These are phyloP conservation scores for Pythium dissimile DNA, from an alignment of 352 stramenopile genomes.

Conservation along the genomic window DNA sequence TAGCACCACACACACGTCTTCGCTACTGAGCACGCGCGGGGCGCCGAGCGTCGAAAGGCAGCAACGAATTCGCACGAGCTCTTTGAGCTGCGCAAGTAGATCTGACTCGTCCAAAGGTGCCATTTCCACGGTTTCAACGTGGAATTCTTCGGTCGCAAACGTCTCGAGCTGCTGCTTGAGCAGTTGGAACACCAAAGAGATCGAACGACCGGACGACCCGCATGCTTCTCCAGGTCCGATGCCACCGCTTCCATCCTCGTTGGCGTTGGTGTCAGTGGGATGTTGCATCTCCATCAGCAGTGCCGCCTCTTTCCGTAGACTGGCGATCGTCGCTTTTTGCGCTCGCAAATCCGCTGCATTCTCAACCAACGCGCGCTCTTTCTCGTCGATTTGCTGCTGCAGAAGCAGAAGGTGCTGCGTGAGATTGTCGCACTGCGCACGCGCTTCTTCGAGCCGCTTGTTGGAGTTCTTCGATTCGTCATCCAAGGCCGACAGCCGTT, in stretches of 20 bases:
- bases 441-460: not conserved
- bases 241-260: not conserved
- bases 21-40: slow-evolving; percentile 13
- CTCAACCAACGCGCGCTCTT: slow-evolving; percentile 22
- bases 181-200: slow-evolving; percentile 30
- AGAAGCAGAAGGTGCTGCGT: not conserved
- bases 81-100: slow-evolving; percentile 34
- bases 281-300: slow-evolving; percentile 14
- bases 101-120: slow-evolving; percentile 31
- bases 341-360: slow-evolving; percentile 28
- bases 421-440: not conserved
- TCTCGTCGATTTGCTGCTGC: slow-evolving; percentile 14
- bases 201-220: slow-evolving; percentile 1
- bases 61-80: slow-evolving; percentile 33
- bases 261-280: not conserved
- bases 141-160: slow-evolving; percentile 39
- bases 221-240: not conserved
- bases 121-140: slow-evolving; percentile 25
- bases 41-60: slow-evolving; percentile 4
- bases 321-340: slow-evolving; percentile 47
- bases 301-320: slow-evolving; percentile 38
- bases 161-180: slow-evolving; percentile 52
- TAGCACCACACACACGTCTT: slow-evolving; percentile 25
- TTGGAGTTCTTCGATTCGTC: not conserved
- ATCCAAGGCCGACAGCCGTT: no score